phyloP scores from a whole-genome alignment of 169 alveolate genomes.

The Plasmodium gaboni region DNA sequence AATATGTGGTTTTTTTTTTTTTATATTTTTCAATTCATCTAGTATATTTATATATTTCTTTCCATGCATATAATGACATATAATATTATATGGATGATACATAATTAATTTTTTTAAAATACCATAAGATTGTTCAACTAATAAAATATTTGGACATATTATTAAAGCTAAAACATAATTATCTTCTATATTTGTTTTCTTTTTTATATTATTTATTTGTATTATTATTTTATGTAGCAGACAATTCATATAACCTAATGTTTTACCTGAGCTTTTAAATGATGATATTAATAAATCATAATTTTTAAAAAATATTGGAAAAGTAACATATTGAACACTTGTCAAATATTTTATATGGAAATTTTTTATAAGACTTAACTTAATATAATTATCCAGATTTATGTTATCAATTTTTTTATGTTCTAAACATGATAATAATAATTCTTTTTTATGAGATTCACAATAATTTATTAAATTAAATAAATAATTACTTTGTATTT shows the following conservation, averaged over 20 bases:
- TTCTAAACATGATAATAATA: not conserved
- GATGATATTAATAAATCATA: constrained; percentile 54
- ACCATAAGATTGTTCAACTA: constrained; percentile 59
- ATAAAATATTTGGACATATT: constrained; percentile 54
- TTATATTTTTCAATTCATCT: constrained; percentile 47
- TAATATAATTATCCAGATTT: constrained; percentile 36
- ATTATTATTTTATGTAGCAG: constrained; percentile 53
- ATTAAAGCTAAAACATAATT: constrained; percentile 39
- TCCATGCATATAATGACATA: constrained; percentile 67
- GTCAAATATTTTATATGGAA: constrained; percentile 58
- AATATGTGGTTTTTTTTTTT: constrained; percentile 65
- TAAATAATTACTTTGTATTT: too few relatives aligned
- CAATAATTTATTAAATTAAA: too few relatives aligned
- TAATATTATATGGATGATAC: constrained; percentile 62
- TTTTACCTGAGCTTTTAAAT: constrained; percentile 59
- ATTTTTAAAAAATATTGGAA: constrained; percentile 63
- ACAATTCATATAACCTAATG: constrained; percentile 26
- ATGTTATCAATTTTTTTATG: constrained; percentile 9
- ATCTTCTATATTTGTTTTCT: constrained; percentile 20
- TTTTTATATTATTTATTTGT: constrained; percentile 41
- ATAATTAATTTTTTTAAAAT: constrained; percentile 49
- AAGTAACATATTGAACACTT: constrained; percentile 46
- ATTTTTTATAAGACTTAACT: constrained; percentile 60
- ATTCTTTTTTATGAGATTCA: too few relatives aligned
- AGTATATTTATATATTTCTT: constrained; percentile 69